These are phyloP conservation scores for Yamadazyma spencermartinsiae DNA, from an alignment of 1,139 yeast genomes.

Conservation along the genomic window DNA sequence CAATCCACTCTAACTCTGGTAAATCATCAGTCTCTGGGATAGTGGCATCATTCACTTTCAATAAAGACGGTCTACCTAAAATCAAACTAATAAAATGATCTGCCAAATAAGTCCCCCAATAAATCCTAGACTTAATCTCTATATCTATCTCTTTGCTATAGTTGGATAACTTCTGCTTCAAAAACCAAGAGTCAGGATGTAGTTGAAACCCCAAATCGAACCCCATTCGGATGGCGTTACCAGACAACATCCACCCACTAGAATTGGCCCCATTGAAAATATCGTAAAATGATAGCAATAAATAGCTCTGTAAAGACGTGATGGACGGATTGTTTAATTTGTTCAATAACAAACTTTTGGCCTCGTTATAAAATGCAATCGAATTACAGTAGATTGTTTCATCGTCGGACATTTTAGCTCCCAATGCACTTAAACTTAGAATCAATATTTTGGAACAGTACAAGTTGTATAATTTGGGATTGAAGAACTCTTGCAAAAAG, in stretches of 20 bases:
- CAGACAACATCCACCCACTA: constrained; percentile 62
- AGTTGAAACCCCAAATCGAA: constrained; percentile 65
- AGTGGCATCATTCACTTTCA: constrained; percentile 58
- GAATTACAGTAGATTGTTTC: constrained; percentile 41
- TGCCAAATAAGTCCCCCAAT: constrained; percentile 68
- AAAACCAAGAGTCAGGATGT: constrained; percentile 61
- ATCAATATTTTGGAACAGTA: constrained; percentile 56
- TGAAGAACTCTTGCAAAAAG: constrained; percentile 57
- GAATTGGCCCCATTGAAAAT: constrained; percentile 57
- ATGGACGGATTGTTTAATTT: constrained; percentile 32
- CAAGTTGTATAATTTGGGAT: constrained; percentile 45
- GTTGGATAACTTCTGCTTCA: constrained; percentile 19
- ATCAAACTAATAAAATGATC: constrained; percentile 62
- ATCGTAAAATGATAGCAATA: constrained; percentile 31
- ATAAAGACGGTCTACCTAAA: constrained; percentile 58
- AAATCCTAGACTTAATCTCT: constrained; percentile 58
- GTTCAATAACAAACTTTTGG: constrained; percentile 42
- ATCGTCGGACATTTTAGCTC: constrained; percentile 50
- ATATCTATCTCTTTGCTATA: constrained; percentile 39
- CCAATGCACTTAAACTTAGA: constrained; percentile 57
- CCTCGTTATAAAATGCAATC: constrained; percentile 45
- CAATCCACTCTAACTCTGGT: constrained; percentile 60
- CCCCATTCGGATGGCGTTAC: constrained; percentile 65
- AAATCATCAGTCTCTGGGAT: constrained; percentile 62
- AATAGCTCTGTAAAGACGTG: constrained; percentile 18